Evolutionary conservation across 495 filamentous ascomycete species (phyloP), one percentile per base, ranked within the genome.

Genomic region (Staphylotrichum longicolle): DNA sequence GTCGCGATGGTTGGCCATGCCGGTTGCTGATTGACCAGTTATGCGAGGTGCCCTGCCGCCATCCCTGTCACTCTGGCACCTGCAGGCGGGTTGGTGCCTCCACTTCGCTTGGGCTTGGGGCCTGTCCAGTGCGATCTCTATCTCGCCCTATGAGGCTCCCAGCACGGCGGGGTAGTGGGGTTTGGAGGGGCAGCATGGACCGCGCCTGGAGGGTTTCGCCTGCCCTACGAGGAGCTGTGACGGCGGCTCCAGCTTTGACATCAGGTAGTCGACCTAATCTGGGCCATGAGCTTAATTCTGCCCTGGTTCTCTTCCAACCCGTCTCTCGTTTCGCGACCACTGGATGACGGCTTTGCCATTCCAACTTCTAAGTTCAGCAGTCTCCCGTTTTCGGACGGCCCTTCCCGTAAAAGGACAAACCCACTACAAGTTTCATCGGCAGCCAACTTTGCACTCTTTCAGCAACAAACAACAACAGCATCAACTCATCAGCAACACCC

Each of bases 301-400:
- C 20, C 20, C 20, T 27, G 20, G 20, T 27, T 27, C 20, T 27
- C 20, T 27, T 27, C 20, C 20, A 27, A 27, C 20, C 20, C 20
- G 46, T 42, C 56, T 40, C 56, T 58, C 56, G 56, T 49, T 49
- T 49, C 34, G 56, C 14, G 56, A 30, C 56, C 56, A 49, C 11
- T 58, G 12, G 56, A 27, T 27, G 20, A 27, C 20, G 20, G 20
- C 20, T 27, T 27, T 44, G 42, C 45, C 9, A 15, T 42, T 3
- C 4, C 14, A 6, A 34, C 33, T 49, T 58, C 55, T 14, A 48
- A 48, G 55, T 47, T 37, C 35, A 57, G 55, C 42, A 57, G 33
- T 39, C 10, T 15, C 35, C 30, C 37, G 20, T 27, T 27, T 27
- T 27, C 20, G 20, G 20, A 27, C 20, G 20, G 20, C 20, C 20